Evolutionary conservation across 1,284 basidiomycete genomes (phyloP).

Genomic region (Cryptococcus jaspeensis): DNA sequence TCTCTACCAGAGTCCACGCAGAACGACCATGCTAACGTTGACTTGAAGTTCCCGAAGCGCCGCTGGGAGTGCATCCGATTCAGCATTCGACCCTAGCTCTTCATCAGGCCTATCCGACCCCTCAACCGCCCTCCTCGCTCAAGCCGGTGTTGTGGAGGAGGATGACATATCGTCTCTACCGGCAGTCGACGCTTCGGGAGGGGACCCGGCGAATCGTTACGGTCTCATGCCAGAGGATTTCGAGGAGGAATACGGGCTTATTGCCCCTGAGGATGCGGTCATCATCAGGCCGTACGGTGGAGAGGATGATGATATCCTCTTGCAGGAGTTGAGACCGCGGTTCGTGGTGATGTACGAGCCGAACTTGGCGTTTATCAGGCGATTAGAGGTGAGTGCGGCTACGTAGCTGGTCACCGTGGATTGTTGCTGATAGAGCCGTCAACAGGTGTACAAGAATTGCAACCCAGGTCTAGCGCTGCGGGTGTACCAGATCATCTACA

Average conservation of each 20-base stretch:
- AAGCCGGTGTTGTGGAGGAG: slow-evolving; percentile 41
- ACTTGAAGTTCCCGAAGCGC: too few relatives aligned
- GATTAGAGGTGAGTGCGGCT: slow-evolving; percentile 72
- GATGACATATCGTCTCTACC: slow-evolving; percentile 25
- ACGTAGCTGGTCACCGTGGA: neutral
- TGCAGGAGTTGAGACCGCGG: slow-evolving; percentile 83
- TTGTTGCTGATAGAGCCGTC: too few relatives aligned
- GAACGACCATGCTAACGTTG: neutral
- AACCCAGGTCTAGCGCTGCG: slow-evolving; percentile 76
- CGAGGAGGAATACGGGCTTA: slow-evolving; percentile 76
- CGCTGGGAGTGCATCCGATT: too few relatives aligned
- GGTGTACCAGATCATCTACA: slow-evolving; percentile 95
- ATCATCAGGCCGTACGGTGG: slow-evolving; percentile 86
- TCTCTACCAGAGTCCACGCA: neutral
- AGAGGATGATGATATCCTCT: slow-evolving; percentile 84
- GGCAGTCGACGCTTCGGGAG: neutral
- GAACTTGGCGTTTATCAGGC: slow-evolving; percentile 84
- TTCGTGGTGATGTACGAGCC: slow-evolving; percentile 97
- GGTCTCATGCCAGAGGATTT: slow-evolving; percentile 57
- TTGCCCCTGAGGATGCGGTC: slow-evolving; percentile 76
- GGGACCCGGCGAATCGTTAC: slow-evolving; percentile 19
- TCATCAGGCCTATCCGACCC: slow-evolving; percentile 11
- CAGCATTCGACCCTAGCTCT: neutral
- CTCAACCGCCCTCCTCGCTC: slow-evolving; percentile 22
- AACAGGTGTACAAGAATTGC: slow-evolving; percentile 78